phyloP scores from a whole-genome alignment of 768 basidiomycete genomes.

The Phaffia tasmanica region DNA sequence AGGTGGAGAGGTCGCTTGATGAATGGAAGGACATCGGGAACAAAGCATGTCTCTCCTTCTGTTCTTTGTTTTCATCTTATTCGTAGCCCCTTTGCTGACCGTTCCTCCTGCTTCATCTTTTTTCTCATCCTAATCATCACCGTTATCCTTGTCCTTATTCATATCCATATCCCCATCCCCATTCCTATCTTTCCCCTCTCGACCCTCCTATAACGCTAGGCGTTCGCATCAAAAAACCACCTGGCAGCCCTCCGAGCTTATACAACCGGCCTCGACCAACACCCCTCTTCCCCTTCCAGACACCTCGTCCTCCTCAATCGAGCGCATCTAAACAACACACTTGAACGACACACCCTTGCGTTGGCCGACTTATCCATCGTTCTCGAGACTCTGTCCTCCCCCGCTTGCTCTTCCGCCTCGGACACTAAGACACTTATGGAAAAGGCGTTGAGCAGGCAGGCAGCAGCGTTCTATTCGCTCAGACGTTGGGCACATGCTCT shows the following conservation, averaged over 20 bases:
- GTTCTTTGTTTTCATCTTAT: neutral
- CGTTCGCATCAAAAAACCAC: neutral
- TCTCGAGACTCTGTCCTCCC: neutral
- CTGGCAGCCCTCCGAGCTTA: slow-evolving; percentile 7
- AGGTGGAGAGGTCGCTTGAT: neutral
- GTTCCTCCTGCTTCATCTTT: neutral
- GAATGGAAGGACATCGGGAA: slow-evolving; percentile 21
- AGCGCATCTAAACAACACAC: neutral
- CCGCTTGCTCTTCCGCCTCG: neutral
- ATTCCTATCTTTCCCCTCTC: too few relatives aligned
- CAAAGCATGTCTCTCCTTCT: neutral
- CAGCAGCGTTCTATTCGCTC: slow-evolving; percentile 19
- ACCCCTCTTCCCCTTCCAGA: neutral
- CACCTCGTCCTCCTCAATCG: slow-evolving; percentile 11
- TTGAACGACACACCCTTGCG: slow-evolving; percentile 16
- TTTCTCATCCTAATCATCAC: neutral
- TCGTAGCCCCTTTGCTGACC: neutral
- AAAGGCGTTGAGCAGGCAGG: neutral
- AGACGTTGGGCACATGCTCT: slow-evolving; percentile 15
- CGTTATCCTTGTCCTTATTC: too few relatives aligned
- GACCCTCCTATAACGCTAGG: neutral
- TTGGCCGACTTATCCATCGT: neutral
- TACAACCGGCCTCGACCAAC: slow-evolving; percentile 7
- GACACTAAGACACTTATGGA: slow-evolving; percentile 1
- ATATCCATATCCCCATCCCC: too few relatives aligned